A percentile compares a stretch with the other conserved stretches of the same genome.
phyloP scores from a whole-genome alignment of 1,139 yeast genomes.

The Tardiomyces digboiensis region DNA sequence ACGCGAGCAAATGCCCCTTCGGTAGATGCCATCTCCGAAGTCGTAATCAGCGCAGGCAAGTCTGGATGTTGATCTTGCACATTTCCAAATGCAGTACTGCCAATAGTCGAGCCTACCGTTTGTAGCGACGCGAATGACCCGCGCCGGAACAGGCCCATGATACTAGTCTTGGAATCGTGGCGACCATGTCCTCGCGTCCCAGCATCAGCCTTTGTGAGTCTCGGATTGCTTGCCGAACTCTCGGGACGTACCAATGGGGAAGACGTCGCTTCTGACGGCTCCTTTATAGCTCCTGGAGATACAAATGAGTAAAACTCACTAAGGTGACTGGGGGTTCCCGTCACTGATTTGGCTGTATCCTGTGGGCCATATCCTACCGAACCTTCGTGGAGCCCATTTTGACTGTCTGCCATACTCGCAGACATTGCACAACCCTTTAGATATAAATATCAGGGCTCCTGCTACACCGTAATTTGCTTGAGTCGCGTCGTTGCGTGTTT shows the following conservation, averaged over 20 bases:
- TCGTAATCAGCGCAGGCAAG: conserved; percentile 49
- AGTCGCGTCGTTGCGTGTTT: too few species aligned
- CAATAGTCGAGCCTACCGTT: background rate
- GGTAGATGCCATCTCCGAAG: conserved; percentile 45
- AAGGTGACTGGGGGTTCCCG: background rate
- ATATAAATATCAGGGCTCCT: too few species aligned
- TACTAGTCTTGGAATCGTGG: background rate
- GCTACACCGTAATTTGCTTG: too few species aligned
- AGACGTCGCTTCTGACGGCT: background rate
- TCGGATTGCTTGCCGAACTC: background rate
- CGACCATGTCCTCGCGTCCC: background rate
- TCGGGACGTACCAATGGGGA: background rate
- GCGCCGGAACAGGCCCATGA: background rate
- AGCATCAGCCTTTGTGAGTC: background rate
- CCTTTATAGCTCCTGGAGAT: background rate
- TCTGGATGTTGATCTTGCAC: conserved; percentile 30
- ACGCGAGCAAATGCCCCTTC: conserved; percentile 38
- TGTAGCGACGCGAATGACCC: background rate
- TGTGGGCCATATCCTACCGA: too few species aligned
- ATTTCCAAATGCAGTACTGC: background rate
- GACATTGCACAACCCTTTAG: too few species aligned
- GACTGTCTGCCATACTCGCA: too few species aligned
- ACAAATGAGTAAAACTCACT: background rate
- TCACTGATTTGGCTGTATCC: too few species aligned
- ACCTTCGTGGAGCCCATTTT: too few species aligned